Base-by-base conservation (phyloP, 129 eudicot species). In the Flaveria trinervia region DNA sequence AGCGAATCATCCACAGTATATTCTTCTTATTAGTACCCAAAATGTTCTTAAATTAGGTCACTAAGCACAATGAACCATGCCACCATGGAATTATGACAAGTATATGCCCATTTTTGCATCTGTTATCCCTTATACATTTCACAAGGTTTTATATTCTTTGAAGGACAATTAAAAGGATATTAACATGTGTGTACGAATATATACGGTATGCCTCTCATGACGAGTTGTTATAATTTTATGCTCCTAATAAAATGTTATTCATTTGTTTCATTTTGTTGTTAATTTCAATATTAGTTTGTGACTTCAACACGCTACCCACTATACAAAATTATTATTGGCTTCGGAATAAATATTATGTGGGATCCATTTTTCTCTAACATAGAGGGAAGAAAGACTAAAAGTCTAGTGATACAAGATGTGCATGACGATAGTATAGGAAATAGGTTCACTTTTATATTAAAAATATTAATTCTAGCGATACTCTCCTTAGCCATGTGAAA, bases 31-130 rank as follows among this genome's bases (percentile, higher is more conserved):
- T 73, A 67, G 70, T 73, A 66, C 64, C 54, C 8, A 66, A 43
- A 71, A 54, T 66, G 74, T 66, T 80, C 75, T 73, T 26, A 73
- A 55, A 44, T 73, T 80, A 55, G 79, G 79, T 33, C 68, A 65
- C 28, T 73, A 52, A 72, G 68, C 72, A 9, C 43, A 65, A 33
- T 51, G 20, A 73, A 73, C 68, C 74, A 72, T 44, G 14, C 50
- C 36, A 65, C 83, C 51, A 52, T 65, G 30, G 62, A 64, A 65
- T 17, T 73, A 55, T 73, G 55, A 44, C 64, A 56, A 67, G 79
- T 55, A 73, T 73, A 80, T 80, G 79, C 83, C 79, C 64, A 44
- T 60, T 69, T 73, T 66, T 73, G 61, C 75, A 65, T 80, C 51
- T 66, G 26, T 65, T 49, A 71, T 79, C 55, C 72, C 18, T 51